Evolutionary conservation across 352 stramenopile genomes (phyloP).

Genomic region (Phytopythium helicoides): DNA sequence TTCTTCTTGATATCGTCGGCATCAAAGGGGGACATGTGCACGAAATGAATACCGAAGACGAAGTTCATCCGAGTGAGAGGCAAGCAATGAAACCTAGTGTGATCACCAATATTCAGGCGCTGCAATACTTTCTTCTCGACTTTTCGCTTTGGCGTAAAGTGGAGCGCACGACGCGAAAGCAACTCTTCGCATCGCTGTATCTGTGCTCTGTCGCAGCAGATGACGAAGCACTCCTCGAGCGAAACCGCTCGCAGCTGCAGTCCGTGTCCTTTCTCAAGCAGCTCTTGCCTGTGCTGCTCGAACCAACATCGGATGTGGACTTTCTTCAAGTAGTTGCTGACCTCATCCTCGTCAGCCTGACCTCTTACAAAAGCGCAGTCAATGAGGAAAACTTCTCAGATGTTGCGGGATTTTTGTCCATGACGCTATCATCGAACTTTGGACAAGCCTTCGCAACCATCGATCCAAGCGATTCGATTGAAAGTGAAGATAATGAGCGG

Average conservation of each 20-base stretch:
- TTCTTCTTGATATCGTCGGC: slow-evolving; percentile 55
- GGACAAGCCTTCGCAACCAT: slow-evolving; percentile 6
- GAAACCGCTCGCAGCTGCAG: slow-evolving; percentile 61
- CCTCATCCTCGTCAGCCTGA: slow-evolving; percentile 69
- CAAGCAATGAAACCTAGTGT: not conserved
- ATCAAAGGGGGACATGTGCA: slow-evolving; percentile 32
- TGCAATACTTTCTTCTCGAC: slow-evolving; percentile 75
- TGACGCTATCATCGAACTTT: slow-evolving; percentile 58
- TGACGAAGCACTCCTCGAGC: slow-evolving; percentile 42
- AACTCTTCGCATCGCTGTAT: slow-evolving; percentile 69
- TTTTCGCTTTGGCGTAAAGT: slow-evolving; percentile 67
- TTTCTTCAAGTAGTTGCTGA: slow-evolving; percentile 62
- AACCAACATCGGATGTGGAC: slow-evolving; percentile 41
- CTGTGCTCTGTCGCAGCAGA: slow-evolving; percentile 42
- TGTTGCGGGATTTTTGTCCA: slow-evolving; percentile 55
- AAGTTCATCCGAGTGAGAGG: not conserved
- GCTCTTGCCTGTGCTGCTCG: slow-evolving; percentile 67
- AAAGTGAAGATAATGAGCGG: not conserved
- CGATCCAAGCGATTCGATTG: not conserved
- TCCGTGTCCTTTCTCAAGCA: slow-evolving; percentile 63
- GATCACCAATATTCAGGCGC: slow-evolving; percentile 47
- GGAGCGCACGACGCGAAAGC: slow-evolving; percentile 26
- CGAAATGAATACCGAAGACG: not conserved
- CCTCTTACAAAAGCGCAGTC: slow-evolving; percentile 23
- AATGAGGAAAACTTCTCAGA: slow-evolving; percentile 68